phyloP scores from a whole-genome alignment of 2,329 filamentous ascomycete genomes.

The Aureobasidium sp. region DNA sequence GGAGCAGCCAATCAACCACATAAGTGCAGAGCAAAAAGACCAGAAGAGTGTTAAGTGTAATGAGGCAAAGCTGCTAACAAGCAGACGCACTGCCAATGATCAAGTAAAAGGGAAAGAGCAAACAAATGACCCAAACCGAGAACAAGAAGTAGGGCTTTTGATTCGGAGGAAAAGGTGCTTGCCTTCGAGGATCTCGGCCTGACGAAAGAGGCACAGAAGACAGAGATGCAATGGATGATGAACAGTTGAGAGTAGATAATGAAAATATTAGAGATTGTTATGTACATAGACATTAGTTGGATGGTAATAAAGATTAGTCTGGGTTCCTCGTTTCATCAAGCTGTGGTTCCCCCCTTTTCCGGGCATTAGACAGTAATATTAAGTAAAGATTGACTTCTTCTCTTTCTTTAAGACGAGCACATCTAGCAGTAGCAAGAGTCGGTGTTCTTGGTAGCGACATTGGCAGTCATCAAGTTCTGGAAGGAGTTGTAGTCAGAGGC shows the following conservation, averaged over 20 bases:
- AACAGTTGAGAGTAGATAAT: not conserved
- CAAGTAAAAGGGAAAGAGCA: no score
- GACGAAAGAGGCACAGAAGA: no score
- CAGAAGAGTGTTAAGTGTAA: no score
- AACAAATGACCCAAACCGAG: no score
- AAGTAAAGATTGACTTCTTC: not conserved
- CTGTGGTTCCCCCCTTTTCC: not conserved
- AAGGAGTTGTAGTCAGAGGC: constrained; percentile 6
- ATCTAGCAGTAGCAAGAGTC: constrained; percentile 12
- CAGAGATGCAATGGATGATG: not conserved
- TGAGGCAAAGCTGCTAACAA: no score
- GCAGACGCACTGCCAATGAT: no score
- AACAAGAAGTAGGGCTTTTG: no score
- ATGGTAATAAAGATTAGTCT: not conserved
- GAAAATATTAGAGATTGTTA: constrained; percentile 4
- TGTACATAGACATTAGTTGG: constrained; percentile 12
- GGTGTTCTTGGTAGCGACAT: constrained; percentile 6
- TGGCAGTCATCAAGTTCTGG: constrained; percentile 8
- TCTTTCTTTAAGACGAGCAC: not conserved
- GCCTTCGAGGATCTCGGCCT: no score
- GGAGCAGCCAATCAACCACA: no score
- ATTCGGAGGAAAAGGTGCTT: no score
- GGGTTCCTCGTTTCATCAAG: not conserved
- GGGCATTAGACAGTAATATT: not conserved
- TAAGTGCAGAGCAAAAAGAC: not conserved